Percentiles rank a stretch among this genome's conserved stretches.
phyloP scores from a whole-genome alignment of 768 basidiomycete genomes.

The Termitomyces sp. region DNA sequence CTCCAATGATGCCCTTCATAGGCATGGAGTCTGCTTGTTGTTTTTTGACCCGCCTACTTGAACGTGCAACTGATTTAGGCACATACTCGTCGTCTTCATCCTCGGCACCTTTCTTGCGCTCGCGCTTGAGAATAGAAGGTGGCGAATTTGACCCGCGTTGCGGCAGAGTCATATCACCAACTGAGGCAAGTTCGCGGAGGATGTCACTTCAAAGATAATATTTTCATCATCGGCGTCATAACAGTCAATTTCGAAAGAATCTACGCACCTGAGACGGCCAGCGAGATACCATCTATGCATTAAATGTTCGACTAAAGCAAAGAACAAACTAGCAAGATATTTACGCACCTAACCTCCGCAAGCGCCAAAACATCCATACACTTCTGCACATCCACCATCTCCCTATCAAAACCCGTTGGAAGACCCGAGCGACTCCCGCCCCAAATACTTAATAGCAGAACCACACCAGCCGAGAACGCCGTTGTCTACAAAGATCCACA shows the following conservation, averaged over 20 bases:
- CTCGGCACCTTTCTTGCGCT: constrained; percentile 46
- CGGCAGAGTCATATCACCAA: constrained; percentile 64
- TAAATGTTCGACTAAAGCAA: neutral
- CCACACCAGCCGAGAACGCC: constrained; percentile 43
- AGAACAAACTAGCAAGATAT: neutral
- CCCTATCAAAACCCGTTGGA: constrained; percentile 41
- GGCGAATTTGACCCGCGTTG: constrained; percentile 34
- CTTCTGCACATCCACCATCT: constrained; percentile 58
- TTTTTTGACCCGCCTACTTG: neutral
- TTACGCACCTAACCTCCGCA: constrained; percentile 28
- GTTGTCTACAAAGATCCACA: constrained; percentile 22
- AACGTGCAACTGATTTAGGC: neutral
- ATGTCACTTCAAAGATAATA: constrained; percentile 49
- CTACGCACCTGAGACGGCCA: constrained; percentile 38
- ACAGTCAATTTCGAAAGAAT: neutral
- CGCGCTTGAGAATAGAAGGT: constrained; percentile 46
- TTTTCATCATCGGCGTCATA: constrained; percentile 1
- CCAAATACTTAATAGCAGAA: constrained; percentile 67
- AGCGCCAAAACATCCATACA: constrained; percentile 50
- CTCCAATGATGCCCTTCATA: neutral
- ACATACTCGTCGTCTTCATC: constrained; percentile 14
- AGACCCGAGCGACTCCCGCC: constrained; percentile 51
- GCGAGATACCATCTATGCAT: constrained; percentile 32
- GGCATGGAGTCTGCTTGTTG: neutral
- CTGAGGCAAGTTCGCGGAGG: constrained; percentile 62